Percentiles rank a stretch among this genome's conserved stretches.
Conservation (phyloP, 2,329 filamentous ascomycete species). For the Akanthomyces uredinophilus region DNA sequence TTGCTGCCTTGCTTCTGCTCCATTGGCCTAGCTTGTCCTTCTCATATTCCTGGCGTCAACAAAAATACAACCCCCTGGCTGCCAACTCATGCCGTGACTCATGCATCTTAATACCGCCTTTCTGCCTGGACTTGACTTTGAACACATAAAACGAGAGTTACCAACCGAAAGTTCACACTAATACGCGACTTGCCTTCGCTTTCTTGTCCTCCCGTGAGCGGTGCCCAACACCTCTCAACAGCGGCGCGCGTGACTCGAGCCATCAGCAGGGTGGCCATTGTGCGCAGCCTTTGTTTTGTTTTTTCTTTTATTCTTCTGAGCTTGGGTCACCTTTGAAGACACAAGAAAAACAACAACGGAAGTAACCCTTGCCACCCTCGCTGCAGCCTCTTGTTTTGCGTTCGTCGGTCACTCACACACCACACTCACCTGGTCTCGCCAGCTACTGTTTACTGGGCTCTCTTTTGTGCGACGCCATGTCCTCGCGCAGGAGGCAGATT, state of each 20-base stretch:
- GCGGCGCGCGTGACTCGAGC: not conserved
- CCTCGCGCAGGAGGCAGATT: constrained; percentile 20
- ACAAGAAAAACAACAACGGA: not conserved
- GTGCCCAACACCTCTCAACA: not conserved
- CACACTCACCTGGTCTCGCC: not conserved
- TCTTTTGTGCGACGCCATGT: constrained; percentile 7
- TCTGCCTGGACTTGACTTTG: not conserved
- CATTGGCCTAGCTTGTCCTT: not conserved
- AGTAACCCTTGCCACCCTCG: not conserved
- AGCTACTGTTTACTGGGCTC: not conserved
- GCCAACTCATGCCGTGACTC: constrained; percentile 1
- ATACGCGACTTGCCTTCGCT: not conserved
- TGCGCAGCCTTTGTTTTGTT: not conserved
- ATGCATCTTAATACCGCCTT: not conserved
- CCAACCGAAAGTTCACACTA: not conserved
- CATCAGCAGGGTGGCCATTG: constrained; percentile 3
- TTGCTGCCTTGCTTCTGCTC: not conserved
- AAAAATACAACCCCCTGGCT: not conserved
- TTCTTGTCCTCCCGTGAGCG: not conserved
- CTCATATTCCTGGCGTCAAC: not conserved
- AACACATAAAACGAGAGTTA: not conserved
- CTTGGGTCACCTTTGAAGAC: not conserved
- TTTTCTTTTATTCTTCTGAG: not conserved
- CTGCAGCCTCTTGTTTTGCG: not conserved
- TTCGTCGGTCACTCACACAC: not conserved